phyloP scores from a whole-genome alignment of 768 basidiomycete species.

The Phlebiopsis gigantea region DNA sequence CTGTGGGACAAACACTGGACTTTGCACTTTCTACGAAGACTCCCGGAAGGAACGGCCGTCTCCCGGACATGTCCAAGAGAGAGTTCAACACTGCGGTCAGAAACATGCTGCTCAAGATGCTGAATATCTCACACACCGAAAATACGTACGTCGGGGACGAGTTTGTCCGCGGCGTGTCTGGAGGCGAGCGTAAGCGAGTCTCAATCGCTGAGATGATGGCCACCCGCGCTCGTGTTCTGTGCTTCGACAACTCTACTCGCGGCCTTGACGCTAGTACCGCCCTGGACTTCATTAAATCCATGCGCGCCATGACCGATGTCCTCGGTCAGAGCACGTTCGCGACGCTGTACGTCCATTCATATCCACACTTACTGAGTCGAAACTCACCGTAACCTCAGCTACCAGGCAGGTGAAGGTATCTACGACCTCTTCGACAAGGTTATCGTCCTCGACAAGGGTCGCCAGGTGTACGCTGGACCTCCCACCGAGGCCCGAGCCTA shows the following conservation, averaged over 20 bases:
- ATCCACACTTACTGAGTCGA: background rate
- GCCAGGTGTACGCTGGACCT: slow-evolving; percentile 77
- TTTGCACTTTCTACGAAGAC: slow-evolving; percentile 72
- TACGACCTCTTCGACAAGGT: slow-evolving; percentile 85
- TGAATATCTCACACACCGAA: slow-evolving; percentile 78
- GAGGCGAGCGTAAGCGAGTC: slow-evolving; percentile 76
- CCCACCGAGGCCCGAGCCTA: slow-evolving; percentile 69
- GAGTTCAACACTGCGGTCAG: slow-evolving; percentile 53
- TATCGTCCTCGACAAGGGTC: slow-evolving; percentile 74
- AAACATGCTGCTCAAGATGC: slow-evolving; percentile 64
- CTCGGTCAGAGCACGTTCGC: slow-evolving; percentile 77
- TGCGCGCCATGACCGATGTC: slow-evolving; percentile 83
- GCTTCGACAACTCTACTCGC: slow-evolving; percentile 81
- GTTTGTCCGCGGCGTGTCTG: slow-evolving; percentile 76
- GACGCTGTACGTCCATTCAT: slow-evolving; percentile 45
- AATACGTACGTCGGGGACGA: slow-evolving; percentile 83
- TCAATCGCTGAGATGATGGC: slow-evolving; percentile 87
- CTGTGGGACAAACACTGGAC: slow-evolving; percentile 70
- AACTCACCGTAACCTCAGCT: slow-evolving; percentile 13
- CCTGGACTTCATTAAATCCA: slow-evolving; percentile 74
- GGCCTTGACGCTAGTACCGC: slow-evolving; percentile 86
- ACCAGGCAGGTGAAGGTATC: slow-evolving; percentile 72
- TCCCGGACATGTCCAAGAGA: slow-evolving; percentile 59
- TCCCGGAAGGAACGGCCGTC: slow-evolving; percentile 66
- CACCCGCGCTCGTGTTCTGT: slow-evolving; percentile 72